Evolutionary conservation across 441 rosid species (phyloP).

Genomic region (Bruguiera hainesii): DNA sequence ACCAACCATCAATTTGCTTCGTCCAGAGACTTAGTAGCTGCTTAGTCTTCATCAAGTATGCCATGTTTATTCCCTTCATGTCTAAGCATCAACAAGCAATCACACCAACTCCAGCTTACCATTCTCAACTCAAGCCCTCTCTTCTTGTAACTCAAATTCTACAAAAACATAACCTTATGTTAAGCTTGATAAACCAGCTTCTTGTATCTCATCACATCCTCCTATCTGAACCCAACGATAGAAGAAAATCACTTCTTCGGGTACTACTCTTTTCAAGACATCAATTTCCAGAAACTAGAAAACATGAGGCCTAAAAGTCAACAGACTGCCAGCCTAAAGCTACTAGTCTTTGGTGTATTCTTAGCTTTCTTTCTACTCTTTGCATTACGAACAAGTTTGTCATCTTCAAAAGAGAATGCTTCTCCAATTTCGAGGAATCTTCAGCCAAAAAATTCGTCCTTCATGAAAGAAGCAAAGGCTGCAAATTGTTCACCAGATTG

Average conservation of each 20-base stretch:
- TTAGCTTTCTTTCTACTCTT: conserved; percentile 55
- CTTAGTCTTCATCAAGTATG: conserved; percentile 51
- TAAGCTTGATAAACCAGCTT: conserved; percentile 1
- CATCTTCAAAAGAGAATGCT: conserved; percentile 35
- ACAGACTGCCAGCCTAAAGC: conserved; percentile 46
- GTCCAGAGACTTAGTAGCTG: conserved; percentile 44
- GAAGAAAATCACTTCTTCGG: conserved; percentile 11
- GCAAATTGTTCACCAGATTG: conserved; percentile 40
- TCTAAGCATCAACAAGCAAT: conserved; percentile 47
- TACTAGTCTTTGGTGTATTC: conserved; percentile 56
- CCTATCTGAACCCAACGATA: conserved; percentile 8
- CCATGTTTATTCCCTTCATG: conserved; percentile 48
- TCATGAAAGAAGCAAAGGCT: conserved; percentile 13
- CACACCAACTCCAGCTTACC: conserved; percentile 10
- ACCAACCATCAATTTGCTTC: conserved; percentile 50
- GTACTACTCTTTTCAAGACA: not conserved
- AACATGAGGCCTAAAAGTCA: conserved; percentile 64
- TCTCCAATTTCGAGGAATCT: conserved; percentile 15
- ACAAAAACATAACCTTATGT: conserved; percentile 15
- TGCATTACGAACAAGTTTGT: conserved; percentile 48
- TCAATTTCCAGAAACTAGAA: not conserved
- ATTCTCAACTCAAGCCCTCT: not conserved
- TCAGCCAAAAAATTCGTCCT: conserved; percentile 10
- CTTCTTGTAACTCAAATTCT: conserved; percentile 9
- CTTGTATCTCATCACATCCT: conserved; percentile 7